These are phyloP conservation scores for Collybiopsis luxurians DNA, from an alignment of 768 basidiomycete genomes.

Conservation along the genomic window DNA sequence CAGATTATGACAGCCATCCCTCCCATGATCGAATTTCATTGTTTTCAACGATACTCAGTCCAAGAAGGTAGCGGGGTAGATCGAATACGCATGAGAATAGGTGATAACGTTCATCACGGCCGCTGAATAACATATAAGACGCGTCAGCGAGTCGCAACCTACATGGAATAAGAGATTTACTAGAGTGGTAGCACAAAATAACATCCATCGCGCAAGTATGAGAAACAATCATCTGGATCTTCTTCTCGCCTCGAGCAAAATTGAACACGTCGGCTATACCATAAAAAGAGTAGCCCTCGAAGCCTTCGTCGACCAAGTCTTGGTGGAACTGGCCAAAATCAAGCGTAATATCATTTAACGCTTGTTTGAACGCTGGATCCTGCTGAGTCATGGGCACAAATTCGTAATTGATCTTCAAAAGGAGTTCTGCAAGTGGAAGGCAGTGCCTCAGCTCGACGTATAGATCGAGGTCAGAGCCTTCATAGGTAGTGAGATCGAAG, in stretches of 20 bases:
- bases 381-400: constrained; percentile 22
- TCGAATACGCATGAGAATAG: constrained; percentile 33
- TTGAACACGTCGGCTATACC: constrained; percentile 28
- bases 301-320: background rate
- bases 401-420: constrained; percentile 28
- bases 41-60: constrained; percentile 9
- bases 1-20: background rate
- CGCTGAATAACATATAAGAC: constrained; percentile 27
- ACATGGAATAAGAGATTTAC: constrained; percentile 26
- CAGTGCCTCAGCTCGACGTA: constrained; percentile 35
- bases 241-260: constrained; percentile 25
- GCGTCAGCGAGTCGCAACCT: background rate
- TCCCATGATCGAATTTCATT: constrained; percentile 14
- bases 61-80: constrained; percentile 43
- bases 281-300: constrained; percentile 17
- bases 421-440: constrained; percentile 30
- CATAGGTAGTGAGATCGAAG: constrained; percentile 41
- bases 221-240: constrained; percentile 40
- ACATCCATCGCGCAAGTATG: constrained; percentile 27
- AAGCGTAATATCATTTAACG: background rate
- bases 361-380: constrained; percentile 11
- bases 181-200: constrained; percentile 45
- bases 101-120: constrained; percentile 47
- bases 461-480: constrained; percentile 49
- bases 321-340: background rate